A percentile compares a stretch with the other conserved stretches of the same genome.
Conservation (phyloP, 2,329 filamentous ascomycete species). For the Neonectria sp. region DNA sequence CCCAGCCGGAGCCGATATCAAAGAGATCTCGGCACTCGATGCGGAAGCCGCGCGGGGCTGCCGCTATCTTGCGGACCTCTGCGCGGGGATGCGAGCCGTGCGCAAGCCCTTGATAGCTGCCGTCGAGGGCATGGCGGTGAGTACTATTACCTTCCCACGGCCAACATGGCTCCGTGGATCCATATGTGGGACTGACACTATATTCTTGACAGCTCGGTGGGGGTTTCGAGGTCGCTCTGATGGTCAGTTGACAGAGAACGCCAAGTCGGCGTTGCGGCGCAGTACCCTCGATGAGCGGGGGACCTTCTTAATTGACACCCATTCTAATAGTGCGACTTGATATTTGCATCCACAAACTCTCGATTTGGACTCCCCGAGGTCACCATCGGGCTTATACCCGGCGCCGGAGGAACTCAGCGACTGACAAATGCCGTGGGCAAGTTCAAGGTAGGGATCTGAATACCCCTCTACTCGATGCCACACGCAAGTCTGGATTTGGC, state of each 20-base stretch:
- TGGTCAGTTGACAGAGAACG: constrained; percentile 49
- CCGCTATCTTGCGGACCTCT: constrained; percentile 59
- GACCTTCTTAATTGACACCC: background rate
- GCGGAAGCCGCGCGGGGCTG: constrained; percentile 49
- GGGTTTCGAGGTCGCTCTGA: constrained; percentile 65
- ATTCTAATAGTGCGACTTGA: constrained; percentile 54
- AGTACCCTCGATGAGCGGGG: background rate
- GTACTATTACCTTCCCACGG: constrained; percentile 39
- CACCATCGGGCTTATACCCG: constrained; percentile 56
- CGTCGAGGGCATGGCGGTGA: constrained; percentile 66
- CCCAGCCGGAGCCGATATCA: constrained; percentile 54
- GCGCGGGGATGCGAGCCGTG: constrained; percentile 50
- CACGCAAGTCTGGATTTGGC: background rate
- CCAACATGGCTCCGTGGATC: background rate
- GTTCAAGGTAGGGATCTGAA: constrained; percentile 51
- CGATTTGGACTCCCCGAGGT: constrained; percentile 58
- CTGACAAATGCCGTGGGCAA: constrained; percentile 58
- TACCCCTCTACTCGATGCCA: background rate
- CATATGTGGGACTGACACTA: constrained; percentile 23
- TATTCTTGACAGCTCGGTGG: constrained; percentile 59
- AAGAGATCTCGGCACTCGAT: constrained; percentile 53
- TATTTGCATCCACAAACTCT: constrained; percentile 53
- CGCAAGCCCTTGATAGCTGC: constrained; percentile 65
- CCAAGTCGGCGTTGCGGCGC: constrained; percentile 19
- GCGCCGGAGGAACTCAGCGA: constrained; percentile 58